These are phyloP conservation scores for Rhinocladiella similis DNA, from an alignment of 2,329 filamentous ascomycete species.

Conservation along the genomic window DNA sequence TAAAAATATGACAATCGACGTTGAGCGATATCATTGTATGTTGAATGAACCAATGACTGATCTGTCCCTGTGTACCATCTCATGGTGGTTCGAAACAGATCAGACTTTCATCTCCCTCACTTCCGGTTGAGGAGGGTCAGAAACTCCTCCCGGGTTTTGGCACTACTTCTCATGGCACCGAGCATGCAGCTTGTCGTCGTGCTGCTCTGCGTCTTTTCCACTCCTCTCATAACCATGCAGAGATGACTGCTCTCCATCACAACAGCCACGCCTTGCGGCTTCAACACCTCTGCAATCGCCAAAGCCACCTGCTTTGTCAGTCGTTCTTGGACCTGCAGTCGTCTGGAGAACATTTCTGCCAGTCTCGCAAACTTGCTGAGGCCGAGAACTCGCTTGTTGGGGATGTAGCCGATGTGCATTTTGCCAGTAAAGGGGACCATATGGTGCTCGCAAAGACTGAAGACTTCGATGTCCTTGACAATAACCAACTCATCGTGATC, in stretches of 20 bases:
- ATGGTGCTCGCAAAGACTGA: constrained; percentile 94
- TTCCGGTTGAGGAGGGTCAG: constrained; percentile 69
- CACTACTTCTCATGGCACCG: constrained; percentile 89
- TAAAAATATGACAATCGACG: neutral
- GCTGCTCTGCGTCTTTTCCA: constrained; percentile 81
- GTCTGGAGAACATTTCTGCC: constrained; percentile 92
- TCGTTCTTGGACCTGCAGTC: constrained; percentile 93
- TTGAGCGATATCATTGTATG: constrained; percentile 9
- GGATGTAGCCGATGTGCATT: constrained; percentile 99
- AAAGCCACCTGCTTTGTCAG: constrained; percentile 95
- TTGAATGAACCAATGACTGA: constrained; percentile 3
- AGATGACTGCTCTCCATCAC: constrained; percentile 97
- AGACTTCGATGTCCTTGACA: constrained; percentile 95
- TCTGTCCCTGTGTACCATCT: neutral
- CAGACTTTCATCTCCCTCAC: constrained; percentile 1
- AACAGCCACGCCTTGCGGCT: constrained; percentile 91
- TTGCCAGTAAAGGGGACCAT: constrained; percentile 95
- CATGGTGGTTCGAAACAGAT: neutral
- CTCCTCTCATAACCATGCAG: constrained; percentile 99
- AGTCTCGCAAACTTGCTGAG: constrained; percentile 94
- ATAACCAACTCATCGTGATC: constrained; percentile 97
- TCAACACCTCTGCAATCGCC: constrained; percentile 87
- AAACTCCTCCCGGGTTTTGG: constrained; percentile 95
- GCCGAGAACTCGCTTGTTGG: constrained; percentile 84
- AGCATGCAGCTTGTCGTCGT: constrained; percentile 97